Evolutionary conservation across 176 grass and related monocot species (phyloP).

Genomic region (Avena atlantica): DNA sequence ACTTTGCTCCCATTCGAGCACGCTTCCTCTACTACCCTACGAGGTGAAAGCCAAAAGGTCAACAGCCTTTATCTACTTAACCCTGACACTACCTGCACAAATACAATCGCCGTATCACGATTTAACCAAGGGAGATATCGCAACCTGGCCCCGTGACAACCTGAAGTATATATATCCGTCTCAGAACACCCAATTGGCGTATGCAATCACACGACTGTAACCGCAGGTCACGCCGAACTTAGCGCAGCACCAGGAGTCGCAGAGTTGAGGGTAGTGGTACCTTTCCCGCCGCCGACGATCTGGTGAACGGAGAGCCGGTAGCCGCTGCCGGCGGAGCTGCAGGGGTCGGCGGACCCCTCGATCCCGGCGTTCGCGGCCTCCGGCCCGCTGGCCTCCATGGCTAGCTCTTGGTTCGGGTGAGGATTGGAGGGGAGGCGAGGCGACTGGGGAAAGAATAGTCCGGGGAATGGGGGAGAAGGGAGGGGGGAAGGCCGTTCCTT

Average conservation of each 20-base stretch:
- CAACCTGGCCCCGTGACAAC: not conserved
- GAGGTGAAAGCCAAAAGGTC: not conserved
- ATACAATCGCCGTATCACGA: not conserved
- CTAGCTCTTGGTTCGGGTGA: not conserved
- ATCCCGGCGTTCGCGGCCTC: slow-evolving; percentile 57
- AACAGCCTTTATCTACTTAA: not conserved
- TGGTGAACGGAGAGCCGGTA: slow-evolving; percentile 67
- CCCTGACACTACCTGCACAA: not conserved
- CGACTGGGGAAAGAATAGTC: not conserved
- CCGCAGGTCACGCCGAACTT: not conserved
- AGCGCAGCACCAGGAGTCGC: not conserved
- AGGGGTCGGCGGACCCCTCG: slow-evolving; percentile 57
- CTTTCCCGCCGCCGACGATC: slow-evolving; percentile 84
- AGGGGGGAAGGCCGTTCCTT: slow-evolving; percentile 27
- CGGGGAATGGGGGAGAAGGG: not conserved
- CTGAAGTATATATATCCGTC: not conserved
- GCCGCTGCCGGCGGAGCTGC: slow-evolving; percentile 50
- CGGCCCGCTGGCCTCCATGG: slow-evolving; percentile 46
- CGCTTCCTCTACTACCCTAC: not conserved
- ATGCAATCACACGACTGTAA: not conserved
- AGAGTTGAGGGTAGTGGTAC: slow-evolving; percentile 27
- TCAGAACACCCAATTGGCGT: not conserved
- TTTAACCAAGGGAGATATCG: not conserved
- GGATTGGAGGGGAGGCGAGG: not conserved
- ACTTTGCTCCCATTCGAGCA: not conserved